Evolutionary conservation across 2,329 filamentous ascomycete genomes (phyloP).

Genomic region (Cladosporium oxysporum): DNA sequence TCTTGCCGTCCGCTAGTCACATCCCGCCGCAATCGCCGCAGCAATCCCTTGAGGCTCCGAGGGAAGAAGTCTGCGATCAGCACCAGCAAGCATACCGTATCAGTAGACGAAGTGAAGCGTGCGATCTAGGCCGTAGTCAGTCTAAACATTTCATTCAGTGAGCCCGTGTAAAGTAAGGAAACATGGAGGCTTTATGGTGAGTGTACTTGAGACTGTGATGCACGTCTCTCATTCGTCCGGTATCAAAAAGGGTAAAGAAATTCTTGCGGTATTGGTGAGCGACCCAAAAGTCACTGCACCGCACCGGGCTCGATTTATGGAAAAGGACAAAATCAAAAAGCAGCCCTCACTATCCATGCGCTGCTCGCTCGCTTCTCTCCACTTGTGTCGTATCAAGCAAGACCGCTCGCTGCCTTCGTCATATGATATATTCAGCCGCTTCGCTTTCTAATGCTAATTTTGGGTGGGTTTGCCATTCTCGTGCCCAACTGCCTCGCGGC

Average conservation of each 20-base stretch:
- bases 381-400: conserved; percentile 15
- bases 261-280: conserved; percentile 6
- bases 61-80: neutral
- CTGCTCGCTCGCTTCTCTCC: conserved; percentile 16
- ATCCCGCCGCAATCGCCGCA: neutral
- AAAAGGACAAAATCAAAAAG: conserved; percentile 17
- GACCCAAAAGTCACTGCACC: conserved; percentile 8
- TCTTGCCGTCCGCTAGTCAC: neutral
- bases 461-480: conserved; percentile 19
- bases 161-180: neutral
- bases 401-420: conserved; percentile 19
- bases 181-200: neutral
- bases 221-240: conserved; percentile 12
- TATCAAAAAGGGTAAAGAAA: conserved; percentile 19
- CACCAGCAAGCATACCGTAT: neutral
- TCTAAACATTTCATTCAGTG: neutral
- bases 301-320: conserved; percentile 15
- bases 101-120: neutral
- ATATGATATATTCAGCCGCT: conserved; percentile 20
- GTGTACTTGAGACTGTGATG: neutral
- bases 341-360: conserved; percentile 20
- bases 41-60: neutral
- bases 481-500: conserved; percentile 10
- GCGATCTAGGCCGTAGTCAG: neutral
- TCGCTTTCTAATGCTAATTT: conserved; percentile 22